A percentile compares a stretch with the other conserved stretches of the same genome.
Conservation (phyloP, 805 yeast genomes). For the Pichia paraexigua region DNA sequence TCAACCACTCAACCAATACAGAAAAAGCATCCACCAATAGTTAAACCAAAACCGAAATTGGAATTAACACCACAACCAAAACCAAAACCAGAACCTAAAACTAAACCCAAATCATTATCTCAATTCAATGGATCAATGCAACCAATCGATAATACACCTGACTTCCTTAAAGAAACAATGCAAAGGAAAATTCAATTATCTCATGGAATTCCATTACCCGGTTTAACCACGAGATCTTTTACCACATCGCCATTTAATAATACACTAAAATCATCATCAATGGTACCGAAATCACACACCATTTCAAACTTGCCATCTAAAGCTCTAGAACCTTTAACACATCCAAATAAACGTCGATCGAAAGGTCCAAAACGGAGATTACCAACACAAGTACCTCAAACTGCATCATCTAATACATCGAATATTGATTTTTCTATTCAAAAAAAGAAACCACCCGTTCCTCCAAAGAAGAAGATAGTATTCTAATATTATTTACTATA, state of each 20-base stretch:
- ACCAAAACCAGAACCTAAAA: background rate
- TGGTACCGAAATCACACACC: background rate
- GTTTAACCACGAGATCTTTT: background rate
- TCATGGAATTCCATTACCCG: slow-evolving; percentile 1
- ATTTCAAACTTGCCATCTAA: background rate
- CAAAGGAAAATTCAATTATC: slow-evolving; percentile 1
- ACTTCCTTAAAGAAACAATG: background rate
- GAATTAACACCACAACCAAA: too few relatives aligned
- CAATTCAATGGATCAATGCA: background rate
- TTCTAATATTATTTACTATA: background rate
- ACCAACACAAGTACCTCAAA: slow-evolving; percentile 26
- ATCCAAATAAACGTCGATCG: slow-evolving; percentile 39
- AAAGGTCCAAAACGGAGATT: slow-evolving; percentile 46
- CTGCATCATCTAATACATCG: background rate
- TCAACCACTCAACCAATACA: background rate
- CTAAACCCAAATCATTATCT: background rate
- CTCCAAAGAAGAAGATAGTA: background rate
- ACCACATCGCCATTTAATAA: background rate
- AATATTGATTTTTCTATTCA: background rate
- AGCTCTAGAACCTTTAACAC: slow-evolving; percentile 27
- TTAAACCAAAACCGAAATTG: background rate
- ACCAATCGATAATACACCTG: background rate
- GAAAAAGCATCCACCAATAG: background rate
- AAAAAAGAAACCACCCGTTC: background rate
- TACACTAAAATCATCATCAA: background rate